A percentile compares a stretch with the other conserved stretches of the same genome.
Conservation (phyloP, 1,284 basidiomycete genomes). For the Omphalotus olearius region DNA sequence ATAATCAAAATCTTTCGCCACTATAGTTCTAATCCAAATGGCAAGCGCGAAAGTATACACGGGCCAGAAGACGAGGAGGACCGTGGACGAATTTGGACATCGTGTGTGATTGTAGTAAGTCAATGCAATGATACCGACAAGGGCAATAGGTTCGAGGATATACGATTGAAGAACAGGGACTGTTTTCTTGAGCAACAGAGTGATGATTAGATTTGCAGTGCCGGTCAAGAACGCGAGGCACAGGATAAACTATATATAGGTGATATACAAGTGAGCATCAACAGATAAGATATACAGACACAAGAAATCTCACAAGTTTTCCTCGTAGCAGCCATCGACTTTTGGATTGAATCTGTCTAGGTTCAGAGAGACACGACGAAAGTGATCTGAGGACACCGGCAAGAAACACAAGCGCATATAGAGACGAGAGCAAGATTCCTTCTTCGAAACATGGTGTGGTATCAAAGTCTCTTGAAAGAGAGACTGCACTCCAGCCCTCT, state of each 20-base stretch:
- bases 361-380: conserved; percentile 22
- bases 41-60: conserved; percentile 50
- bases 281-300: background rate
- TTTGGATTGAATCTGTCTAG: conserved; percentile 28
- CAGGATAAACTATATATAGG: conserved; percentile 37
- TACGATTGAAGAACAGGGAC: conserved; percentile 54
- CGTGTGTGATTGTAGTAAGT: conserved; percentile 74
- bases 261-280: background rate
- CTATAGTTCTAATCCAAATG: conserved; percentile 63
- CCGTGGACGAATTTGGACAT: conserved; percentile 72
- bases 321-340: conserved; percentile 47
- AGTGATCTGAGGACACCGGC: conserved; percentile 35
- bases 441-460: conserved; percentile 84
- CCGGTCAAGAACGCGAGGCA: conserved; percentile 37
- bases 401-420: conserved; percentile 48
- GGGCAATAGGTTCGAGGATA: conserved; percentile 53
- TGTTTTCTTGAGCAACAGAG: conserved; percentile 30
- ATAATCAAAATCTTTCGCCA: conserved; percentile 25
- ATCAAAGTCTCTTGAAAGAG: conserved; percentile 67
- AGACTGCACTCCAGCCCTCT: conserved; percentile 67
- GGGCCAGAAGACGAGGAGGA: conserved; percentile 85
- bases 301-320: conserved; percentile 55
- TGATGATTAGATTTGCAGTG: conserved; percentile 33
- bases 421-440: conserved; percentile 52
- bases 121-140: conserved; percentile 42